Percentiles rank a stretch among this genome's conserved stretches.
Evolutionary conservation across 1,139 yeast species (phyloP).

Genomic region (Petasospora fabianii): DNA sequence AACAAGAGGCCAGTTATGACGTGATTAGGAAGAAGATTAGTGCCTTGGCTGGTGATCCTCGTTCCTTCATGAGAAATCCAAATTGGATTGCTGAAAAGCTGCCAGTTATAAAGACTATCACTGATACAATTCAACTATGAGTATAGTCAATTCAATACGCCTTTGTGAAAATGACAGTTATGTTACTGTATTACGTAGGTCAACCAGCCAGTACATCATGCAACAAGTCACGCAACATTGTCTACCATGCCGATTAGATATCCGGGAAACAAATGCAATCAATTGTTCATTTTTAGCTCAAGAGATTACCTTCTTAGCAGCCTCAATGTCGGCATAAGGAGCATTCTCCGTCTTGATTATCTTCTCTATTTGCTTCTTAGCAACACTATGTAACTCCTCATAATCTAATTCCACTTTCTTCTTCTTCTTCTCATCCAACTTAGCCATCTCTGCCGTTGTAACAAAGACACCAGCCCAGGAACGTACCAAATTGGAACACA

Average conservation of each 20-base stretch:
- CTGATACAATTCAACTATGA: constrained; percentile 17
- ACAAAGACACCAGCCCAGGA: constrained; percentile 75
- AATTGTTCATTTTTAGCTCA: not conserved
- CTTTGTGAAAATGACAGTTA: no score
- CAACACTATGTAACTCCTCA: constrained; percentile 30
- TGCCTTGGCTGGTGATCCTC: constrained; percentile 57
- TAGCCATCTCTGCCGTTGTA: constrained; percentile 32
- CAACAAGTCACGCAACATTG: no score
- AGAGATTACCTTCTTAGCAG: constrained; percentile 30
- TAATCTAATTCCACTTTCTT: constrained; percentile 17
- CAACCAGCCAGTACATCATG: no score
- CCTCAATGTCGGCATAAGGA: constrained; percentile 31
- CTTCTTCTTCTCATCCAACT: constrained; percentile 20
- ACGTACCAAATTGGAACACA: constrained; percentile 62
- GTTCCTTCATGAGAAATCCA: constrained; percentile 71
- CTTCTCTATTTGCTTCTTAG: constrained; percentile 33
- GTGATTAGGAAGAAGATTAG: constrained; percentile 47
- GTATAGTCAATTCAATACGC: constrained; percentile 23
- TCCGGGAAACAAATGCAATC: not conserved
- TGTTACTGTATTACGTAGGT: no score
- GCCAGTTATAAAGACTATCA: constrained; percentile 38
- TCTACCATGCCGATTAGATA: no score
- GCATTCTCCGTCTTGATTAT: constrained; percentile 32
- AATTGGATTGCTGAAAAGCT: constrained; percentile 73
- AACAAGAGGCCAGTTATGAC: constrained; percentile 65